Conservation (phyloP, 257 asterid genomes). For the Sherardia arvensis region DNA sequence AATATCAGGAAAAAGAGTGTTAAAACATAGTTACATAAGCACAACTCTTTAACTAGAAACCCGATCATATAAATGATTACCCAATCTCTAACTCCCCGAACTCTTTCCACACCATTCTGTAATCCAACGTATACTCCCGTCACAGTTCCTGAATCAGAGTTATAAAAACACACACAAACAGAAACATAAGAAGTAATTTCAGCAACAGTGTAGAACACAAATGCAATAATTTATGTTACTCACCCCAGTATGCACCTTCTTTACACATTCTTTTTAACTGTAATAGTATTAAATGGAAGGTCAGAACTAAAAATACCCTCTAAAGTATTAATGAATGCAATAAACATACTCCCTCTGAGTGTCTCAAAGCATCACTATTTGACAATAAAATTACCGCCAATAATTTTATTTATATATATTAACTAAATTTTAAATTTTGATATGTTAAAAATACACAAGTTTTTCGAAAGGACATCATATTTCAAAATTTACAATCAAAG, state of each 20-base stretch:
- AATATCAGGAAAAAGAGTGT: background rate
- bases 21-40: too few relatives aligned
- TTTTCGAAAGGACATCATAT: too few relatives aligned
- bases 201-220: background rate
- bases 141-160: constrained; percentile 53
- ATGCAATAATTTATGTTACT: constrained; percentile 19
- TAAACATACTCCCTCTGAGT: background rate
- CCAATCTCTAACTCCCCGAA: constrained; percentile 83
- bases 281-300: constrained; percentile 13
- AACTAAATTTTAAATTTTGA: too few relatives aligned
- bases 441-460: too few relatives aligned
- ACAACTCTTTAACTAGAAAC: background rate
- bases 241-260: constrained; percentile 96
- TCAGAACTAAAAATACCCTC: constrained; percentile 17
- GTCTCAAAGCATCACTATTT: too few relatives aligned
- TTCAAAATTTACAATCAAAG: too few relatives aligned
- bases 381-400: too few relatives aligned
- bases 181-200: background rate
- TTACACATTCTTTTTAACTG: constrained; percentile 90
- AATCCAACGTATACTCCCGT: constrained; percentile 73
- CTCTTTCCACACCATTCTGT: constrained; percentile 56
- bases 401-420: too few relatives aligned
- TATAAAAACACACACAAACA: background rate
- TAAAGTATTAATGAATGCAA: background rate
- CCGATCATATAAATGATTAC: constrained; percentile 26